Percentiles rank a stretch among this genome's conserved stretches.
Conservation (phyloP, 1,284 basidiomycete species). For the Apiotrichum laibachii region DNA sequence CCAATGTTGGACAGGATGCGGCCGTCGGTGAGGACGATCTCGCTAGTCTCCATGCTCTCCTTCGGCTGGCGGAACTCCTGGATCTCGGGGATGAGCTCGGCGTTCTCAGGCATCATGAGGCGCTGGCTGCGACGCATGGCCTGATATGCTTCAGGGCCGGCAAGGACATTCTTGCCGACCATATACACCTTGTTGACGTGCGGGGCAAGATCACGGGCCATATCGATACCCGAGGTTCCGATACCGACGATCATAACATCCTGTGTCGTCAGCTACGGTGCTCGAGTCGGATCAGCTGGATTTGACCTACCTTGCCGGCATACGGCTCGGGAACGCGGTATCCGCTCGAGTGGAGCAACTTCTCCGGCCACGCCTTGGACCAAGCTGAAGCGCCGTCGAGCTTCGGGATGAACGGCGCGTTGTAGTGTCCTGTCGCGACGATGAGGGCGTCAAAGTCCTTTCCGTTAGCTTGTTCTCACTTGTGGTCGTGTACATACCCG, state of each 20-base stretch:
- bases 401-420: constrained; percentile 45
- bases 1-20: constrained; percentile 52
- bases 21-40: constrained; percentile 53
- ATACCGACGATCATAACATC: constrained; percentile 58
- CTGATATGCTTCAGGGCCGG: constrained; percentile 29
- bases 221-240: constrained; percentile 55
- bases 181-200: constrained; percentile 13
- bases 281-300: too few species aligned
- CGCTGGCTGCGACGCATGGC: constrained; percentile 39
- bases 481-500: constrained; percentile 38
- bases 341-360: constrained; percentile 54
- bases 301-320: constrained; percentile 30
- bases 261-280: not conserved
- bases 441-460: constrained; percentile 57
- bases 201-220: constrained; percentile 45
- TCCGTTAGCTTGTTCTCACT: not conserved
- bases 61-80: constrained; percentile 31
- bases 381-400: constrained; percentile 52
- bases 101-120: constrained; percentile 38
- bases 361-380: constrained; percentile 48
- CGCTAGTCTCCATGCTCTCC: constrained; percentile 35
- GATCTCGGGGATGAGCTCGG: constrained; percentile 38
- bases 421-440: constrained; percentile 55
- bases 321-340: constrained; percentile 55
- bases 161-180: constrained; percentile 43